Evolutionary conservation across 257 asterid genomes (phyloP).

Genomic region (Pogostemon cablin): DNA sequence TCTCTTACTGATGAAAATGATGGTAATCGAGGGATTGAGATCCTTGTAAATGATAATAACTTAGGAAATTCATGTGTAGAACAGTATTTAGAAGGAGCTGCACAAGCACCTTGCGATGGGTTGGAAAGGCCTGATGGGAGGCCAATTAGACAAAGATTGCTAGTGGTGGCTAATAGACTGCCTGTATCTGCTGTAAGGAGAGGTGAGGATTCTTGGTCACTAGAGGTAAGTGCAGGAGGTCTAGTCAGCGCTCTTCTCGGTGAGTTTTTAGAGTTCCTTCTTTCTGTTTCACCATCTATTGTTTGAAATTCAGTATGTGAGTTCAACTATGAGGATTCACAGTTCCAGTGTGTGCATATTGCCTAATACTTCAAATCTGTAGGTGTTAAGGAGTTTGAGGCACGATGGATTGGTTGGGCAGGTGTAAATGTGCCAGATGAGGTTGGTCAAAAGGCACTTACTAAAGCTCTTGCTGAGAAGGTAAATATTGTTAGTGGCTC

Average conservation of each 20-base stretch:
- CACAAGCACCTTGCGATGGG: conserved; percentile 53
- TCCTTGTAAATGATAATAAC: conserved; percentile 43
- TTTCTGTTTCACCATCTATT: conserved; percentile 1
- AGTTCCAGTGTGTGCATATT: neutral
- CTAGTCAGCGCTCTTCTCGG: conserved; percentile 96
- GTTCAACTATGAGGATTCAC: neutral
- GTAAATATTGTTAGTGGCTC: conserved; percentile 38
- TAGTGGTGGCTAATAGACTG: conserved; percentile 95
- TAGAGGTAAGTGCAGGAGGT: conserved; percentile 99
- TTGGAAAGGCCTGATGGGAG: conserved; percentile 66
- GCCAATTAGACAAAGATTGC: conserved; percentile 68
- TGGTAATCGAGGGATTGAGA: conserved; percentile 45
- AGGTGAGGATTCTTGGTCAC: conserved; percentile 91
- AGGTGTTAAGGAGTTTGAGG: conserved; percentile 93
- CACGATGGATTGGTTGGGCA: conserved; percentile 98
- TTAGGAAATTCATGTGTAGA: conserved; percentile 51
- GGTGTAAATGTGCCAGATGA: conserved; percentile 95
- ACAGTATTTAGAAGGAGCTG: conserved; percentile 65
- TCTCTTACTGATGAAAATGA: conserved; percentile 51
- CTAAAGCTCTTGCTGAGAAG: conserved; percentile 87
- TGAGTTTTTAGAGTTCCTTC: conserved; percentile 42
- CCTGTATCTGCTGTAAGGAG: conserved; percentile 95
- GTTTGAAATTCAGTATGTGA: neutral
- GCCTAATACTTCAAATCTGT: conserved; percentile 34
- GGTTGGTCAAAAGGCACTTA: conserved; percentile 79